phyloP scores from a whole-genome alignment of 441 rosid genomes.

The Aquilaria agallochum region DNA sequence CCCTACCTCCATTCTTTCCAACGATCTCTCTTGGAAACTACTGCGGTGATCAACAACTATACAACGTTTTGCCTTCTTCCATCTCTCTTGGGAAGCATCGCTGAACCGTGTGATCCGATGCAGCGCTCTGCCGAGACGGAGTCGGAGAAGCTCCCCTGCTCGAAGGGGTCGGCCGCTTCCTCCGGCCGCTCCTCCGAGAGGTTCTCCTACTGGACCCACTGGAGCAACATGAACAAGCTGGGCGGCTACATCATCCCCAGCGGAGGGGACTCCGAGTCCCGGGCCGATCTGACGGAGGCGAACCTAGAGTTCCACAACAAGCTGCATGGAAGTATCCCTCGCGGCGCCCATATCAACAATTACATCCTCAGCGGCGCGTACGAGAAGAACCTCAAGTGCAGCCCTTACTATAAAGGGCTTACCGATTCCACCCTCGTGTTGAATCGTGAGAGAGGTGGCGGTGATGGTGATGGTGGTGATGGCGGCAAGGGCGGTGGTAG shows the following conservation, averaged over 20 bases:
- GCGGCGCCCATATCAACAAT: background rate
- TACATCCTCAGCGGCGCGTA: background rate
- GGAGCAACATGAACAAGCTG: slow-evolving; percentile 30
- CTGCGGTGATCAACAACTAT: too few species aligned
- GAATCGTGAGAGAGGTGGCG: slow-evolving; percentile 13
- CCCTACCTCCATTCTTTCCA: too few species aligned
- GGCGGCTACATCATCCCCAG: slow-evolving; percentile 10
- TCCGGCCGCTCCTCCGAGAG: slow-evolving; percentile 6
- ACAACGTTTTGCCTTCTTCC: too few species aligned
- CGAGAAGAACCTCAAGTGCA: slow-evolving; percentile 29
- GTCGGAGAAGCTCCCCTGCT: background rate
- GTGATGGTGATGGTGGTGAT: slow-evolving; percentile 18
- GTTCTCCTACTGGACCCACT: slow-evolving; percentile 26
- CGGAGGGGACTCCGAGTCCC: slow-evolving; percentile 13
- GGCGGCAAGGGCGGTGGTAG: slow-evolving; percentile 30
- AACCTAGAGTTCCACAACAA: slow-evolving; percentile 29
- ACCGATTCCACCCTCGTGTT: slow-evolving; percentile 31
- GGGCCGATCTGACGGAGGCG: slow-evolving; percentile 31
- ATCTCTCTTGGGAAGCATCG: too few species aligned
- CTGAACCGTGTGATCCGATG: too few species aligned
- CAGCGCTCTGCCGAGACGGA: too few species aligned
- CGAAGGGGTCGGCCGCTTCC: background rate
- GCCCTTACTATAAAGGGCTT: slow-evolving; percentile 48
- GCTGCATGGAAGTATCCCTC: slow-evolving; percentile 15
- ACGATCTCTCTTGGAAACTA: too few species aligned